Evolutionary conservation across 2,329 filamentous ascomycete genomes (phyloP), one percentile per base, ranked within the genome.

Genomic region (Cylindrodendrum hubeiense): DNA sequence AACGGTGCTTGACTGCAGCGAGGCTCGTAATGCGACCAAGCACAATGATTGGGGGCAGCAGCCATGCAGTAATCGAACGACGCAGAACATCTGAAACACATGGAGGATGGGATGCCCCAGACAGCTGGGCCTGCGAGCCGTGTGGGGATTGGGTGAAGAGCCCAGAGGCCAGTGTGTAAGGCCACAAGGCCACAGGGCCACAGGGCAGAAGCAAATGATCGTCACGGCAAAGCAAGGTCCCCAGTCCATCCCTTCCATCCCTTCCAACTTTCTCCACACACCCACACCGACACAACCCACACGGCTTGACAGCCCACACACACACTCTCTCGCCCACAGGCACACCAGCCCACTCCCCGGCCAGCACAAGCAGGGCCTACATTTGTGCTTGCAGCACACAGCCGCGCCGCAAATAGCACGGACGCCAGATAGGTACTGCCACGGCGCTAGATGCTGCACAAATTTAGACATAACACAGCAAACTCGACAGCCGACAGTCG

Each of bases 11-110:
- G 39, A 37, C 21, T 21, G 52, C 26, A 46, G n/a, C 39, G 51
- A 43, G 37, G 33, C 46, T 53, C 57, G 50, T 41, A 39, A 61
- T 33, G 57, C 41, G 13, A 37, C 41, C 21, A 52, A 24, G 19
- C 19, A 13, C 15, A 53, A 22, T 61, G 41, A 49, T 63, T 62
- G 63, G 63, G 63, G 62, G 61, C 50, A 50, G 50, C 49, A 53
- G 43, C 51, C 44, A 74, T 74, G 72, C 71, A 74, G 72, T 55
- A 73, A 74, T 74, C 72, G 72, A 74, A 74, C 71, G 69, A 74
- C 68, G 52, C 57, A 60, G 52, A 53, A 63, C 55, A 70, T 67
- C 69, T 74, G 72, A 74, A 74, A 74, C 72, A 67, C 65, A 52
- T 49, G 59, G 60, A 72, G 65, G 69, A 74, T 66, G 66, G 72